Conservation (phyloP, 345 rosid genomes). For the Gossypium stocksii region DNA sequence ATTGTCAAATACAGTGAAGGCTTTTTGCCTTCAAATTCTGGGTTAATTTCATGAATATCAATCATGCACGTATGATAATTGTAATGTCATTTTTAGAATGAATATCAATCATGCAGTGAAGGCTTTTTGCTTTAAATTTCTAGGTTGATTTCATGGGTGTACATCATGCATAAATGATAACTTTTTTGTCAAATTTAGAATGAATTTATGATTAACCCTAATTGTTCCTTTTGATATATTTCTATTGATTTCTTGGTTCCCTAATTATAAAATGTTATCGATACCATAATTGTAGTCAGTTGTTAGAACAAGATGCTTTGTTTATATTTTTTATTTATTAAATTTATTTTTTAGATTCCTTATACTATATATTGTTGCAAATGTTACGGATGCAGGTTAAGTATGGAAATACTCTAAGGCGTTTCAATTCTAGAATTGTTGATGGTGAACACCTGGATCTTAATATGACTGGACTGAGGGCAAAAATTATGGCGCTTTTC, state of each 20-base stretch:
- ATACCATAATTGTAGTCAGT: neutral
- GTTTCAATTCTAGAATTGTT: slow-evolving; percentile 55
- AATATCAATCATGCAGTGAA: neutral
- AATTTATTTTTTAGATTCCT: too few relatives aligned
- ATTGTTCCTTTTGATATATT: neutral
- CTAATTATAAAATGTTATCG: neutral
- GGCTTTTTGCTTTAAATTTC: too few relatives aligned
- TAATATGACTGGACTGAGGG: slow-evolving; percentile 51
- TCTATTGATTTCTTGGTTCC: neutral
- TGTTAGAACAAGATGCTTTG: neutral
- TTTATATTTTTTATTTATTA: neutral
- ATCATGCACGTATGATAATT: too few relatives aligned
- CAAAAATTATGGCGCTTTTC: slow-evolving; percentile 55
- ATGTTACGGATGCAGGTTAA: slow-evolving; percentile 49
- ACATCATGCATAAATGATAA: too few relatives aligned
- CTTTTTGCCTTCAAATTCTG: too few relatives aligned
- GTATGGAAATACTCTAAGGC: slow-evolving; percentile 66
- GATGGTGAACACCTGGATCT: slow-evolving; percentile 62
- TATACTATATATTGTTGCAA: neutral
- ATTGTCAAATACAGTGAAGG: neutral
- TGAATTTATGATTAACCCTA: neutral
- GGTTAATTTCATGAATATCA: too few relatives aligned
- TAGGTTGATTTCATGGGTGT: too few relatives aligned
- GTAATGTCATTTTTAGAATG: neutral
- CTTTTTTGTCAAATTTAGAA: too few relatives aligned